A percentile compares a stretch with the other conserved stretches of the same genome.
Conservation (phyloP, 768 basidiomycete genomes). For the Rhizopogon vulgaris region DNA sequence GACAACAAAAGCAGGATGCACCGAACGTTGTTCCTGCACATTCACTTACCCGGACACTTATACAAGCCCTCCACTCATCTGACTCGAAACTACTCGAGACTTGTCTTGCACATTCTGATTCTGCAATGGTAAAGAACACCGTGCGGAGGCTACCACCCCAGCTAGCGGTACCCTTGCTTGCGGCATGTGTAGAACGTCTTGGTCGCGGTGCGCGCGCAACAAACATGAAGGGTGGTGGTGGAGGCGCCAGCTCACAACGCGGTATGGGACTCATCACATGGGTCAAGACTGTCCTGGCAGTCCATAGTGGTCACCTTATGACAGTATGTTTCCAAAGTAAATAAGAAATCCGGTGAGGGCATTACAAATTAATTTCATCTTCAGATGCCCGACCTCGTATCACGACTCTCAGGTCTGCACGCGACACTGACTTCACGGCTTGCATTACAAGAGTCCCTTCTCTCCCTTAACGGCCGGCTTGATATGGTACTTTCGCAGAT, state of each 20-base stretch:
- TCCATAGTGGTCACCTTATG: constrained; percentile 90
- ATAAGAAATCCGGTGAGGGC: neutral
- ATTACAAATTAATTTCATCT: constrained; percentile 5
- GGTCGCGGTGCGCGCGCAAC: constrained; percentile 67
- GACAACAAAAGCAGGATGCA: constrained; percentile 17
- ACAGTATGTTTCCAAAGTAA: constrained; percentile 55
- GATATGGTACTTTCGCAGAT: constrained; percentile 95
- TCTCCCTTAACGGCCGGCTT: constrained; percentile 82
- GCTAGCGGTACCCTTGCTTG: constrained; percentile 78
- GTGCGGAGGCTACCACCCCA: constrained; percentile 82
- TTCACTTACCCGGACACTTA: constrained; percentile 88
- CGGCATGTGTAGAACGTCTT: constrained; percentile 84
- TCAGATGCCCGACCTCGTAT: constrained; percentile 90
- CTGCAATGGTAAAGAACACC: constrained; percentile 78
- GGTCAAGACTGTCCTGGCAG: constrained; percentile 76
- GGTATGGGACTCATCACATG: constrained; percentile 65
- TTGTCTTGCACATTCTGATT: constrained; percentile 79
- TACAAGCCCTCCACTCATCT: constrained; percentile 93
- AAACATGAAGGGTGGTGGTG: constrained; percentile 72
- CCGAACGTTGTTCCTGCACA: constrained; percentile 60
- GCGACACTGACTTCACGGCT: constrained; percentile 74
- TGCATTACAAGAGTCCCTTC: constrained; percentile 75
- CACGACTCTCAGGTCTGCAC: constrained; percentile 80
- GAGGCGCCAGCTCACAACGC: constrained; percentile 74
- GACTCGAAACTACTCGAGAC: constrained; percentile 85